phyloP scores from a whole-genome alignment of 139 green algal genomes.

The Picochlorum costavermella region DNA sequence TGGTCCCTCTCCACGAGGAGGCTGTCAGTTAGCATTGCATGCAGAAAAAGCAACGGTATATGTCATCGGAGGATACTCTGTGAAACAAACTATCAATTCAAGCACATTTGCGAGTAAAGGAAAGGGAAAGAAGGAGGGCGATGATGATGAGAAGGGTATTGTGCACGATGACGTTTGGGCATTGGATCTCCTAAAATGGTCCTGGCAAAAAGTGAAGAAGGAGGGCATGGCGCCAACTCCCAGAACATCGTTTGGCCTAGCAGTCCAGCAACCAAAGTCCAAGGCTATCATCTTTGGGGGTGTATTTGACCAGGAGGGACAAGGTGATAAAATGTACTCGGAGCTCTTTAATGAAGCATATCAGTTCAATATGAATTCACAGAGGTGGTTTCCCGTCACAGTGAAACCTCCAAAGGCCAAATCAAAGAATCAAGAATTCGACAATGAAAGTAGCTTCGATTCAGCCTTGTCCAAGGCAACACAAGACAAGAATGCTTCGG shows the following conservation, averaged over 20 bases:
- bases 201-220: constrained; percentile 85
- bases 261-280: constrained; percentile 43
- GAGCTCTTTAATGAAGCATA: constrained; percentile 86
- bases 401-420: constrained; percentile 26
- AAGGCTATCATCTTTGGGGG: constrained; percentile 87
- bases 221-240: constrained; percentile 71
- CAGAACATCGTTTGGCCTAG: constrained; percentile 75
- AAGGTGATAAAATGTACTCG: constrained; percentile 51
- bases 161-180: constrained; percentile 83
- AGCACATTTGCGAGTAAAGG: neutral
- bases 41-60: constrained; percentile 51
- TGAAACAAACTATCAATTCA: constrained; percentile 52
- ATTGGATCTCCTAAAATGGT: constrained; percentile 41
- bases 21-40: constrained; percentile 62
- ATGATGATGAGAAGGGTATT: constrained; percentile 67
- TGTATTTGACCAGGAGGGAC: constrained; percentile 77
- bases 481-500: constrained; percentile 35
- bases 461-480: constrained; percentile 19
- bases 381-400: constrained; percentile 62
- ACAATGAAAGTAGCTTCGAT: constrained; percentile 15
- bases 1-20: constrained; percentile 51
- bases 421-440: constrained; percentile 1
- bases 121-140: constrained; percentile 45
- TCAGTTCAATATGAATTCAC: constrained; percentile 61
- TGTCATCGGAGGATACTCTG: constrained; percentile 86